These are phyloP conservation scores for Colletotrichum chlorophyti DNA, from an alignment of 2,329 filamentous ascomycete genomes.

Conservation along the genomic window DNA sequence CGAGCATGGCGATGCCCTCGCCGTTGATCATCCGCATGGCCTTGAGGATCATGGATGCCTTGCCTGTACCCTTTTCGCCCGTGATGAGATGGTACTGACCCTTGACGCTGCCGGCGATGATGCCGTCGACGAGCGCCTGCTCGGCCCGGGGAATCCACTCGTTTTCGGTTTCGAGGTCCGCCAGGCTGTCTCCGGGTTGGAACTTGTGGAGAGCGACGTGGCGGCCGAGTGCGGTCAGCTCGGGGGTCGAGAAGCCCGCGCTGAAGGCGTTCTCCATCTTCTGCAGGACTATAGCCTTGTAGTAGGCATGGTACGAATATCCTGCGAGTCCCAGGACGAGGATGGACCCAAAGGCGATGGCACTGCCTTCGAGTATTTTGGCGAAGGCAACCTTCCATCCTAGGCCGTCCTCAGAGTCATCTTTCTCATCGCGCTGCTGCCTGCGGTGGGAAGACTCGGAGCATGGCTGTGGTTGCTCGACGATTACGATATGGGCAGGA, in stretches of 20 bases:
- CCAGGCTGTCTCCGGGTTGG: slow-evolving; percentile 12
- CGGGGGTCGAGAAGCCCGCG: slow-evolving; percentile 70
- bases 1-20: slow-evolving; percentile 73
- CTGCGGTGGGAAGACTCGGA: not conserved
- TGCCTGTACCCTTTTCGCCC: slow-evolving; percentile 75
- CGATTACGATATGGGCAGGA: not conserved
- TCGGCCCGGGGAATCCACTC: slow-evolving; percentile 67
- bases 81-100: slow-evolving; percentile 74
- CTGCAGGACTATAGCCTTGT: slow-evolving; percentile 72
- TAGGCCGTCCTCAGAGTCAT: not conserved
- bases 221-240: slow-evolving; percentile 57
- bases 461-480: not conserved
- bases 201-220: slow-evolving; percentile 39
- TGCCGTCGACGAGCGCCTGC: slow-evolving; percentile 66
- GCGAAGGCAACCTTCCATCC: slow-evolving; percentile 7
- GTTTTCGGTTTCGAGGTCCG: slow-evolving; percentile 31
- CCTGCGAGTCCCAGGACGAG: slow-evolving; percentile 38
- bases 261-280: slow-evolving; percentile 78
- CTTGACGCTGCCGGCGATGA: slow-evolving; percentile 61
- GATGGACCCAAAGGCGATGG: slow-evolving; percentile 37
- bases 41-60: slow-evolving; percentile 75
- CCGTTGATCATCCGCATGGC: slow-evolving; percentile 73
- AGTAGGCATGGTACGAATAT: slow-evolving; percentile 48
- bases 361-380: slow-evolving; percentile 38
- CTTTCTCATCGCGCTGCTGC: not conserved